A percentile compares a stretch with the other conserved stretches of the same genome.
These are phyloP conservation scores for Pelargonium fulgidum DNA, from an alignment of 441 rosid genomes.

Conservation along the genomic window DNA sequence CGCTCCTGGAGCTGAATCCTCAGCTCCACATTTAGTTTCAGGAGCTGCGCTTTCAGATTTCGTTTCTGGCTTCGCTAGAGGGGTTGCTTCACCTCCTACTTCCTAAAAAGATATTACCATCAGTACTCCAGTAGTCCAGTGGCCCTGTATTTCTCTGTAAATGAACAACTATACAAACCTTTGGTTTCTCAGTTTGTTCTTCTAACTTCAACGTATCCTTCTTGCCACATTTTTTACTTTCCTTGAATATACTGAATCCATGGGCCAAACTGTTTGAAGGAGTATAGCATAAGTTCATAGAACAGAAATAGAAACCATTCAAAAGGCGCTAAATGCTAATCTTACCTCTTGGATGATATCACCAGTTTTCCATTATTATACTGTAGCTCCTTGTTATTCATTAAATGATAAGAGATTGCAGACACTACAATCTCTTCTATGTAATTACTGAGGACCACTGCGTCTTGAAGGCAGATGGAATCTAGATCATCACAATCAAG, in stretches of 20 bases:
- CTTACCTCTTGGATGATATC: constrained; percentile 58
- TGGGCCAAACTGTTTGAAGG: constrained; percentile 54
- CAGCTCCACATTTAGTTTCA: constrained; percentile 35
- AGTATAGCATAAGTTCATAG: constrained; percentile 11
- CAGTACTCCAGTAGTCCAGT: constrained; percentile 3
- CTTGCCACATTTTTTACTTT: constrained; percentile 41
- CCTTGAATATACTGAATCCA: constrained; percentile 65
- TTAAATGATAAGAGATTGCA: constrained; percentile 62
- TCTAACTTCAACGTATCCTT: constrained; percentile 38
- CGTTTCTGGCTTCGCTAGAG: constrained; percentile 25
- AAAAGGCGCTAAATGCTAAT: neutral
- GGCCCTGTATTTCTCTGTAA: neutral
- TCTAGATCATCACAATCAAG: constrained; percentile 73
- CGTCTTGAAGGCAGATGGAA: constrained; percentile 50
- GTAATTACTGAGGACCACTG: constrained; percentile 52
- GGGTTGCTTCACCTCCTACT: constrained; percentile 19
- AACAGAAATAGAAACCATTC: neutral
- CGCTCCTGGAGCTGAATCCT: constrained; percentile 26
- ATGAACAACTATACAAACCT: constrained; percentile 30
- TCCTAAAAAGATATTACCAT: constrained; percentile 28
- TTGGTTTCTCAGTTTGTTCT: constrained; percentile 36
- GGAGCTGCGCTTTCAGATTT: constrained; percentile 28
- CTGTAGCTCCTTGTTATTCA: constrained; percentile 54
- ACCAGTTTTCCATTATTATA: constrained; percentile 67
- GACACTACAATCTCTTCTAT: constrained; percentile 67